These are phyloP conservation scores for Diaporthe aspalathi DNA, from an alignment of 2,329 filamentous ascomycete species.

Conservation along the genomic window DNA sequence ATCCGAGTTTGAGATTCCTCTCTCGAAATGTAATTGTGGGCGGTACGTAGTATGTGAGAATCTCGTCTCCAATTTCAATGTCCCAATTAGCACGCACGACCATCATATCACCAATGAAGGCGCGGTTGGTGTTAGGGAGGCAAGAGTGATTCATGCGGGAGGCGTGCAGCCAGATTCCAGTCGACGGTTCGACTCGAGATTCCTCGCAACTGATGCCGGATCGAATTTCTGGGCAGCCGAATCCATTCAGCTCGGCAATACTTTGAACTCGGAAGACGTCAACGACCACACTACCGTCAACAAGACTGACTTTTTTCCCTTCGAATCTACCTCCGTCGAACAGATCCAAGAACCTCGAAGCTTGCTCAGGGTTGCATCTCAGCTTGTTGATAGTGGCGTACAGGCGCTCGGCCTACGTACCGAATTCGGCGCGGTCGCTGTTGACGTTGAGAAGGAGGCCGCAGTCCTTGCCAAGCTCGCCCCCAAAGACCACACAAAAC, in stretches of 20 bases:
- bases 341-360: neutral
- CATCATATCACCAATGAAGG: slow-evolving; percentile 48
- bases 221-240: slow-evolving; percentile 32
- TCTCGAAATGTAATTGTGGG: fast-evolving
- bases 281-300: slow-evolving; percentile 37
- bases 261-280: slow-evolving; percentile 39
- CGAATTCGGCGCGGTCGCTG: fast-evolving
- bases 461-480: neutral
- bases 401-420: neutral
- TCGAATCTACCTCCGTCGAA: neutral
- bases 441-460: neutral
- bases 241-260: slow-evolving; percentile 37
- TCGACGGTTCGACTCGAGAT: fast-evolving
- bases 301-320: neutral
- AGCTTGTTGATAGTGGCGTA: neutral
- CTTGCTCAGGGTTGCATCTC: neutral
- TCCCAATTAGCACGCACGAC: slow-evolving; percentile 50
- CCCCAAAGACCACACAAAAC: neutral
- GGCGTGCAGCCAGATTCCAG: slow-evolving; percentile 46
- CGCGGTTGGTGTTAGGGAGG: slow-evolving; percentile 47
- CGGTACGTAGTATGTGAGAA: slow-evolving; percentile 41
- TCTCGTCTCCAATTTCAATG: slow-evolving; percentile 51
- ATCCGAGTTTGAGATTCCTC: neutral
- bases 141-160: slow-evolving; percentile 48
- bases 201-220: neutral